These are phyloP conservation scores for Vaccinium macrocarpon DNA, from an alignment of 148 eudicot species.

Conservation along the genomic window DNA sequence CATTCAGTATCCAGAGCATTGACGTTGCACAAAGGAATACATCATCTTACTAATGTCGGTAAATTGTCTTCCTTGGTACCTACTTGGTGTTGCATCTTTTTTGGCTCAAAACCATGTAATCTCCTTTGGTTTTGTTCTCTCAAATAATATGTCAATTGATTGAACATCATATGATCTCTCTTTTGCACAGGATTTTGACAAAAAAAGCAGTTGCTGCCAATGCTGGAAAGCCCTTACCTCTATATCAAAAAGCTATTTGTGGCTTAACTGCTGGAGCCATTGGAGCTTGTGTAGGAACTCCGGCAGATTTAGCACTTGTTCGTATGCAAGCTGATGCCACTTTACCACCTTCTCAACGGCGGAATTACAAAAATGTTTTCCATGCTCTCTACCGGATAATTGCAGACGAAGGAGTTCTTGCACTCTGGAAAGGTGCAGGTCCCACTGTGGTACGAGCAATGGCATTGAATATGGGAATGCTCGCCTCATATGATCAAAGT, in stretches of 20 bases:
- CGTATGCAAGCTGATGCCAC: conserved; percentile 98
- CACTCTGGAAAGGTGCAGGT: conserved; percentile 88
- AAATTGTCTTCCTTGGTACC: not conserved
- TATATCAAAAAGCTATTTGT: conserved; percentile 85
- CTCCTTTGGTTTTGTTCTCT: not conserved
- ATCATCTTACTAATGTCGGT: not conserved
- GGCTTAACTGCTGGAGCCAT: conserved; percentile 92
- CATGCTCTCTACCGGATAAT: conserved; percentile 72
- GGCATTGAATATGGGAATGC: conserved; percentile 98
- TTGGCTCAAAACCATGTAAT: not conserved
- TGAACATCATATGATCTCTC: not conserved
- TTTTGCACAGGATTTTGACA: conserved; percentile 50
- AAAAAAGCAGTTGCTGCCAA: conserved; percentile 76
- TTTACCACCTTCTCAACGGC: conserved; percentile 62
- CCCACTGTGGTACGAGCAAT: conserved; percentile 91
- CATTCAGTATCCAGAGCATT: no score
- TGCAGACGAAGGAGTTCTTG: conserved; percentile 74
- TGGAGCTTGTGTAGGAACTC: conserved; percentile 83
- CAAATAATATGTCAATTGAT: not conserved
- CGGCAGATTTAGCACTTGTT: conserved; percentile 85
- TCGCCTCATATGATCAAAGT: conserved; percentile 90
- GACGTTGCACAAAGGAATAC: no score
- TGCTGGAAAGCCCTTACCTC: conserved; percentile 85
- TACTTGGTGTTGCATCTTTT: not conserved
- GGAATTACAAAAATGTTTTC: conserved; percentile 75